Evolutionary conservation across 1,284 basidiomycete genomes (phyloP).

Genomic region (Sporisorium graminicola): DNA sequence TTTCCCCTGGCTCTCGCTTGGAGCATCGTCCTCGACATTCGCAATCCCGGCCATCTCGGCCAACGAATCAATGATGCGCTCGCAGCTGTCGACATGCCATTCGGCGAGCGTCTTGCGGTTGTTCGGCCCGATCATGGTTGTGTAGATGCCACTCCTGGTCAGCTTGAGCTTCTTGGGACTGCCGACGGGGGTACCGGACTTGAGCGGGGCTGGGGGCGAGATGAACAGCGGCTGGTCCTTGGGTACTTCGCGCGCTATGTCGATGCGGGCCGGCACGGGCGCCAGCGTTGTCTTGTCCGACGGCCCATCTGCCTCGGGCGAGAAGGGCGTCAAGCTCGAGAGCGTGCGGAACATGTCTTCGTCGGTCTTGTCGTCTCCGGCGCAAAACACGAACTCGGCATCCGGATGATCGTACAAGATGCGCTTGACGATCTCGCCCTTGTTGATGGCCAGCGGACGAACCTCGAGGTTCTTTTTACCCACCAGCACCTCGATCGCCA

Average conservation of each 20-base stretch:
- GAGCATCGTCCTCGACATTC: slow-evolving; percentile 15
- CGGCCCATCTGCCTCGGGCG: slow-evolving; percentile 22
- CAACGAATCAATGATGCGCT: slow-evolving; percentile 60
- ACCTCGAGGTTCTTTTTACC: slow-evolving; percentile 99
- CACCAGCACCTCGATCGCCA: slow-evolving; percentile 70
- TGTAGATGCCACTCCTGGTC: slow-evolving; percentile 58
- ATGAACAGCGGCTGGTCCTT: slow-evolving; percentile 41
- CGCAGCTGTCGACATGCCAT: slow-evolving; percentile 64
- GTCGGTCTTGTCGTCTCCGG: slow-evolving; percentile 93
- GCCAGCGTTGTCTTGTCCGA: not conserved
- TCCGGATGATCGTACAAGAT: slow-evolving; percentile 92
- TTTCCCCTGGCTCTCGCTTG: slow-evolving; percentile 11
- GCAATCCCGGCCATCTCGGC: slow-evolving; percentile 61
- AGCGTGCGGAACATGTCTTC: slow-evolving; percentile 68
- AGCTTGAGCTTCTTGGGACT: slow-evolving; percentile 54
- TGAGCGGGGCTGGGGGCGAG: slow-evolving; percentile 55
- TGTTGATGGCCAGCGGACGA: slow-evolving; percentile 92
- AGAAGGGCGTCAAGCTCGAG: slow-evolving; percentile 46
- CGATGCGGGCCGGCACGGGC: not conserved
- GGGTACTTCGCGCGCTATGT: not conserved
- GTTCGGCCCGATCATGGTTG: slow-evolving; percentile 63
- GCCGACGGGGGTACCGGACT: slow-evolving; percentile 27
- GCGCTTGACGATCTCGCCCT: slow-evolving; percentile 97
- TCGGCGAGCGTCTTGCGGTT: slow-evolving; percentile 65
- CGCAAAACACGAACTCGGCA: slow-evolving; percentile 94